Evolutionary conservation across 2,329 filamentous ascomycete genomes (phyloP), one percentile per base, ranked within the genome.

Genomic region (Apiospora malaysiana): DNA sequence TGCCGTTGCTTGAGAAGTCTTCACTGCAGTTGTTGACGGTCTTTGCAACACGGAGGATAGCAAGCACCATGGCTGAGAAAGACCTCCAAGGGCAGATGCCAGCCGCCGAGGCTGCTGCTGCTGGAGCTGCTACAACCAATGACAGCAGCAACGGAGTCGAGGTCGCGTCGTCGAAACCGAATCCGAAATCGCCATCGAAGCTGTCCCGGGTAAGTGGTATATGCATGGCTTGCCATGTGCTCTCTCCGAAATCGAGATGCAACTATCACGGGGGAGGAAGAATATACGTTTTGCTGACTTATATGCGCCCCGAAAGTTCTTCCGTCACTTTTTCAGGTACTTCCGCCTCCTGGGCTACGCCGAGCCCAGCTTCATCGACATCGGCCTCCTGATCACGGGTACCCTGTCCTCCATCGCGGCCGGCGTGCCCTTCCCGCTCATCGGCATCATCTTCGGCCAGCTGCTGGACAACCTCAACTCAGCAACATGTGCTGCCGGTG

Each of bases 391-490:
- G 49, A 16, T 82, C 21, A 74, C 81, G 37, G 85, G 84, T 56
- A 81, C 73, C 32, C 71, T 78, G 59, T 81, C 82, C 69, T 85
- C 88, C 69, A 86, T 88, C 63, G 87, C 84, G 37, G 86, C 89
- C n/a, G 90, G 89, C 66, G 84, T 89, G 4, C 89, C 90, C 0
- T 90, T 91, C 70, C 90, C 90, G 18, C 81, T 92, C 25, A 87
- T 91, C 76, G 89, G 87, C 69, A 88, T 92, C 72, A 82, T 92
- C 69, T 92, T 92, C 74, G 89, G 90, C 70, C 82, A 90, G 78
- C 85, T 92, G 7, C 83, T 92, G 72, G 88, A 92, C 76, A 83
- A 88, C 72, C 83, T 92, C 76, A 91, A 90, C 76, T 79, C 81
- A 16, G 86, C 87, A 25, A 86, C 87, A n/a, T 90, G 88, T 77